Percentiles rank a stretch among this genome's conserved stretches.
Evolutionary conservation across 306 rosid genomes (phyloP).

Genomic region (Prunus padus): DNA sequence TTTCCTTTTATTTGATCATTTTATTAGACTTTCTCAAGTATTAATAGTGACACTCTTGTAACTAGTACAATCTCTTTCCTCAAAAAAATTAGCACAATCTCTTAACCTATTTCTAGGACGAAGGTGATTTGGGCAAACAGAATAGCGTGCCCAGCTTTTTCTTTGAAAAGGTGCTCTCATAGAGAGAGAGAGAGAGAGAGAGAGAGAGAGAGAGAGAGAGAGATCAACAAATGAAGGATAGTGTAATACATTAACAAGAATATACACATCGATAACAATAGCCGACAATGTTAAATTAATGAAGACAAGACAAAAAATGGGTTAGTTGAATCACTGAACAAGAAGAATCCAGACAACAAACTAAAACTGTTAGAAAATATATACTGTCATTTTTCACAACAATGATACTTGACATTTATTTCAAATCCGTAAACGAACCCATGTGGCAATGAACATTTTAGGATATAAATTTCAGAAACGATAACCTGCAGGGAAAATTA

Average conservation of each 20-base stretch:
- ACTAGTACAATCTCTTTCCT: too few species aligned
- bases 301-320: neutral
- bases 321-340: neutral
- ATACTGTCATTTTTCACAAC: neutral
- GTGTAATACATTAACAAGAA: neutral
- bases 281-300: neutral
- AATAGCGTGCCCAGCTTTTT: too few species aligned
- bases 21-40: too few species aligned
- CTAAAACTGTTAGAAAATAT: neutral
- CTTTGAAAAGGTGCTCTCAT: too few species aligned
- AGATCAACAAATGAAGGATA: neutral
- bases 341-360: neutral
- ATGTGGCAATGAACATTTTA: slow-evolving; percentile 11
- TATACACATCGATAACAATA: neutral
- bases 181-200: too few species aligned
- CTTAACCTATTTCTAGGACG: too few species aligned
- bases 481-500: neutral
- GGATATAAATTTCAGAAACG: neutral
- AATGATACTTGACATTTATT: slow-evolving; percentile 1
- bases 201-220: neutral
- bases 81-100: too few species aligned
- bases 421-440: neutral
- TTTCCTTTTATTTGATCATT: too few species aligned
- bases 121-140: too few species aligned
- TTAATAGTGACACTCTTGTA: too few species aligned